Evolutionary conservation across 352 stramenopile species (phyloP).

Genomic region (Pythium folliculosum): DNA sequence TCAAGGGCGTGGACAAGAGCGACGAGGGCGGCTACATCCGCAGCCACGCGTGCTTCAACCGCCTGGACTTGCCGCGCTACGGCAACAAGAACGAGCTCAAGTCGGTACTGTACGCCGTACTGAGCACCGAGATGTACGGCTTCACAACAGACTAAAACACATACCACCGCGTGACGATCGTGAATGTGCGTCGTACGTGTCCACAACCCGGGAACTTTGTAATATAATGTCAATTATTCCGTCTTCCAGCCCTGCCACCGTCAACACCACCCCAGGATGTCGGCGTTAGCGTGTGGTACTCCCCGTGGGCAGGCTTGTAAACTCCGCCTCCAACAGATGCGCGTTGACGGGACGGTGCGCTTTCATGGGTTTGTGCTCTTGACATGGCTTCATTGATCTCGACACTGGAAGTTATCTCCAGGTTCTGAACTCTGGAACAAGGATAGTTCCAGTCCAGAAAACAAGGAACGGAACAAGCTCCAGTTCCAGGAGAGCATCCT

Average conservation of each 20-base stretch:
- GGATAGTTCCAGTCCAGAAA: background rate
- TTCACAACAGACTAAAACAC: conserved; percentile 40
- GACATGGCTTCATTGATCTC: background rate
- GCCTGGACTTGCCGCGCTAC: conserved; percentile 93
- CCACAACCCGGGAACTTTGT: background rate
- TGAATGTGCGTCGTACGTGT: too few species aligned
- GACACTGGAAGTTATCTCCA: background rate
- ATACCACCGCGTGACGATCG: too few species aligned
- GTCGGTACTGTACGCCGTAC: conserved; percentile 60
- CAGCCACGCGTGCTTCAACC: conserved; percentile 48
- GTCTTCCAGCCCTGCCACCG: background rate
- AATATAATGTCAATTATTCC: conserved; percentile 6
- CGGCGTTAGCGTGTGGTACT: too few species aligned
- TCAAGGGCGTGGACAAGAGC: conserved; percentile 6
- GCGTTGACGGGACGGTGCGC: too few species aligned
- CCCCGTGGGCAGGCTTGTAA: too few species aligned
- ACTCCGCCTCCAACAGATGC: too few species aligned
- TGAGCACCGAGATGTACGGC: conserved; percentile 65
- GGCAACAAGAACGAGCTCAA: conserved; percentile 86
- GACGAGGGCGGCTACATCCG: conserved; percentile 36
- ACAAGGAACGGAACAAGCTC: background rate
- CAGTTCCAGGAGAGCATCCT: background rate
- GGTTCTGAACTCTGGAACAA: background rate
- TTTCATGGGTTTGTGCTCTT: background rate
- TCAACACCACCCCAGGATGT: too few species aligned